phyloP scores from a whole-genome alignment of 768 basidiomycete genomes.

The Dioszegia crocea region DNA sequence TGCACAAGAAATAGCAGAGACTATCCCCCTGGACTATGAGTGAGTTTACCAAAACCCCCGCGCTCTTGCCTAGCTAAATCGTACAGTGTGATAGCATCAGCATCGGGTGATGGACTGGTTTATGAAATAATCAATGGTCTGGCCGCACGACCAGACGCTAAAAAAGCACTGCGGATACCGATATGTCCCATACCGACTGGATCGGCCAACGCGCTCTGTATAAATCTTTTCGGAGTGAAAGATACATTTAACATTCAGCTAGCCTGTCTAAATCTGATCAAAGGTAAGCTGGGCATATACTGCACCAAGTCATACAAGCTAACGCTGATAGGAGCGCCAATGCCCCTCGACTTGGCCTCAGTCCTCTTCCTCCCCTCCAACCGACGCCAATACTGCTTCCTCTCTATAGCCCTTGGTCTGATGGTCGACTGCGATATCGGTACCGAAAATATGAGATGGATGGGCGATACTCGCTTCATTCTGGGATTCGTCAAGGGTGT shows the following conservation, averaged over 20 bases:
- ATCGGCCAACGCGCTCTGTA: constrained; percentile 45
- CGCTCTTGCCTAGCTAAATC: not conserved
- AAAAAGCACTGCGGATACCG: constrained; percentile 42
- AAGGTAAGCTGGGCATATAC: constrained; percentile 41
- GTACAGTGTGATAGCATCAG: constrained; percentile 43
- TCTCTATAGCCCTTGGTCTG: constrained; percentile 41
- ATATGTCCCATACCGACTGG: constrained; percentile 49
- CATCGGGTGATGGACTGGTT: constrained; percentile 49
- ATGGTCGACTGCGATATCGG: constrained; percentile 46
- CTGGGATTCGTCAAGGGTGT: constrained; percentile 43
- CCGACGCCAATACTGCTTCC: constrained; percentile 34
- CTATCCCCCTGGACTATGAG: constrained; percentile 43
- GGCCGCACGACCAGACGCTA: constrained; percentile 42
- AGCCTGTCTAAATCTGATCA: constrained; percentile 48
- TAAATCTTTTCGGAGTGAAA: constrained; percentile 44
- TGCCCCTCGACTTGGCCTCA: constrained; percentile 47
- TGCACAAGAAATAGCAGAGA: constrained; percentile 42
- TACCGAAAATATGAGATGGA: constrained; percentile 49
- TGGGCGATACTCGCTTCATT: constrained; percentile 49
- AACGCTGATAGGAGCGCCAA: constrained; percentile 17
- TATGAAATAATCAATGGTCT: constrained; percentile 50
- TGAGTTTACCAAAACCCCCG: constrained; percentile 16
- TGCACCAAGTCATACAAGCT: not conserved
- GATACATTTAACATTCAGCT: constrained; percentile 45
- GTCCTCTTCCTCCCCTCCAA: constrained; percentile 35